Percentiles rank a stretch among this genome's conserved stretches.
phyloP scores from a whole-genome alignment of 1,284 basidiomycete genomes.

The Sanghuangporus baumii region DNA sequence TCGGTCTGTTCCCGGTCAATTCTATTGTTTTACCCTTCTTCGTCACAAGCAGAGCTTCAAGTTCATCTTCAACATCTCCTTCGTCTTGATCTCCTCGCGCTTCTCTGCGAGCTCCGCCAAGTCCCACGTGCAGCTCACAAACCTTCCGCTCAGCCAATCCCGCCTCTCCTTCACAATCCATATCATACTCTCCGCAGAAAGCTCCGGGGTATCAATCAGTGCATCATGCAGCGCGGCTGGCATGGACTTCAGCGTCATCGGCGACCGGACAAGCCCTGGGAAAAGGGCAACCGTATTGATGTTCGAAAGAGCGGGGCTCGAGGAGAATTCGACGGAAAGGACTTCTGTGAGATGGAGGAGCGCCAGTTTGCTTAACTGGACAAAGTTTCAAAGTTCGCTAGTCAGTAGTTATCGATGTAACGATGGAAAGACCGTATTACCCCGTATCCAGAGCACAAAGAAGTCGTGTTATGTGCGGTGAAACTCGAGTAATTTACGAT shows the following conservation, averaged over 20 bases:
- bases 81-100: background rate
- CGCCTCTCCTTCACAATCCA: conserved; percentile 30
- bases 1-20: too few species aligned
- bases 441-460: too few species aligned
- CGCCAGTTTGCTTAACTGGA: background rate
- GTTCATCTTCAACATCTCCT: background rate
- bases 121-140: conserved; percentile 20
- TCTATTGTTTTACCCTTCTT: too few species aligned
- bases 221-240: background rate
- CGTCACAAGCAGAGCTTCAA: background rate
- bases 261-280: background rate
- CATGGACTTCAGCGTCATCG: background rate
- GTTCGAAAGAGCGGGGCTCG: background rate
- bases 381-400: background rate
- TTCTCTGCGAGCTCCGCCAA: background rate
- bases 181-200: conserved; percentile 19
- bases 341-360: background rate
- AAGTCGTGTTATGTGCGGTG: background rate
- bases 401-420: too few species aligned
- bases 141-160: conserved; percentile 31
- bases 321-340: background rate
- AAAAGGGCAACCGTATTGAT: background rate
- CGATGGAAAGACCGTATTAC: too few species aligned
- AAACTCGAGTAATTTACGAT: background rate
- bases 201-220: background rate